These are phyloP conservation scores for Bipolaris bicolor DNA, from an alignment of 2,329 filamentous ascomycete species.

Conservation along the genomic window DNA sequence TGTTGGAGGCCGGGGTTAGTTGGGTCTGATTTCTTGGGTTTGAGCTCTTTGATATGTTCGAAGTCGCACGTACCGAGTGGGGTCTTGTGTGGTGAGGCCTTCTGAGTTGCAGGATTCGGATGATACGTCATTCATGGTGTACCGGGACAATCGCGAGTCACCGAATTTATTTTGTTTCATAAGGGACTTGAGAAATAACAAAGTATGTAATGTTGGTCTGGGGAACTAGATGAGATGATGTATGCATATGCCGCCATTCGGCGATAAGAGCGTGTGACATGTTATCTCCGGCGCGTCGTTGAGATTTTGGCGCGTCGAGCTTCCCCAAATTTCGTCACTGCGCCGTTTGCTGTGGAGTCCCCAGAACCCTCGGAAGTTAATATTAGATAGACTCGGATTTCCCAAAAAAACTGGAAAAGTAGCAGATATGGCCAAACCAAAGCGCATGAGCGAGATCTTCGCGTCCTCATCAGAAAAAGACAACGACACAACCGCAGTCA, in stretches of 20 bases:
- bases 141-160: rapidly evolving
- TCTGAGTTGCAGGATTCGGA: neutral
- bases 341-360: neutral
- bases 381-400: no score
- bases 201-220: neutral
- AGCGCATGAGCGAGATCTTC: constrained; percentile 33
- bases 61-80: neutral
- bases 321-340: constrained; percentile 11
- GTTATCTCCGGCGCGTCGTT: constrained; percentile 12
- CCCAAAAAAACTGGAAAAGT: no score
- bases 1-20: neutral
- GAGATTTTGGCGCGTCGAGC: constrained; percentile 17
- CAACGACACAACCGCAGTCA: constrained; percentile 5
- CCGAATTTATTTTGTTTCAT: neutral
- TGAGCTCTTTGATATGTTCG: no score
- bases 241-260: neutral
- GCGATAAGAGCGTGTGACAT: constrained; percentile 7
- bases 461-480: constrained; percentile 20
- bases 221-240: neutral
- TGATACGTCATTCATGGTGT: neutral
- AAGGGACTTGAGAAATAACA: neutral
- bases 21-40: no score
- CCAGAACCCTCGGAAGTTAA: neutral
- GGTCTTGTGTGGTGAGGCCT: neutral
- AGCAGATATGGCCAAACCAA: constrained; percentile 19